These are phyloP conservation scores for Urtica urens DNA, from an alignment of 306 rosid genomes.

Conservation along the genomic window DNA sequence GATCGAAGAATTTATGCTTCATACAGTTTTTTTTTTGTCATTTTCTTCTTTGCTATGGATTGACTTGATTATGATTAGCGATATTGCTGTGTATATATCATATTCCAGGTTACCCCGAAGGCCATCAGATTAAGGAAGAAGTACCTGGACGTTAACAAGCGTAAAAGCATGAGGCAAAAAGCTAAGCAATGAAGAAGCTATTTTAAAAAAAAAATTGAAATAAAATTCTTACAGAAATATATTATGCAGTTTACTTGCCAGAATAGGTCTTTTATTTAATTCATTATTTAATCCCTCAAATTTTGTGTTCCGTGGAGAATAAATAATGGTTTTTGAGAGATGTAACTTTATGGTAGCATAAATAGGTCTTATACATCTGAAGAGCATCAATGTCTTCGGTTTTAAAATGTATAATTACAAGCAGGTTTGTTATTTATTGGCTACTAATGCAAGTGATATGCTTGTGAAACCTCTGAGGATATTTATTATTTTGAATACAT, in stretches of 20 bases:
- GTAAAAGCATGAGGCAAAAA: conserved; percentile 73
- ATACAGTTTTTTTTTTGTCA: background rate
- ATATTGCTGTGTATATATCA: background rate
- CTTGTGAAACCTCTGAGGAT: background rate
- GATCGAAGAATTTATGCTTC: background rate
- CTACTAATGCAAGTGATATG: background rate
- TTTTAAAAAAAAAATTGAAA: no score
- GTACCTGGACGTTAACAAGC: conserved; percentile 80
- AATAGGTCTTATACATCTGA: no score
- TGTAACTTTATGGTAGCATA: conserved; percentile 9
- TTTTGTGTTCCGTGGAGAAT: conserved; percentile 17
- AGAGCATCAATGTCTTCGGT: background rate
- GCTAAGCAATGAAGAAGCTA: conserved; percentile 50
- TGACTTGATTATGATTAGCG: background rate
- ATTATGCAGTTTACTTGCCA: conserved; percentile 15
- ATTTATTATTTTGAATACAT: background rate
- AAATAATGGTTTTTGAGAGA: conserved; percentile 13
- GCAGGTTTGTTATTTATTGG: background rate
- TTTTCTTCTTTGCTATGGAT: background rate
- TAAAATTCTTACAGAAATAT: conserved; percentile 11
- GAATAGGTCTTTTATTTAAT: conserved; percentile 6
- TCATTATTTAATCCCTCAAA: conserved; percentile 20
- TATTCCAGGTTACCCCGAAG: conserved; percentile 99
- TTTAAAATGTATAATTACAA: background rate
- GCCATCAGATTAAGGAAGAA: conserved; percentile 76